Evolutionary conservation across 768 basidiomycete genomes (phyloP).

Genomic region (Hygrophorus russula): DNA sequence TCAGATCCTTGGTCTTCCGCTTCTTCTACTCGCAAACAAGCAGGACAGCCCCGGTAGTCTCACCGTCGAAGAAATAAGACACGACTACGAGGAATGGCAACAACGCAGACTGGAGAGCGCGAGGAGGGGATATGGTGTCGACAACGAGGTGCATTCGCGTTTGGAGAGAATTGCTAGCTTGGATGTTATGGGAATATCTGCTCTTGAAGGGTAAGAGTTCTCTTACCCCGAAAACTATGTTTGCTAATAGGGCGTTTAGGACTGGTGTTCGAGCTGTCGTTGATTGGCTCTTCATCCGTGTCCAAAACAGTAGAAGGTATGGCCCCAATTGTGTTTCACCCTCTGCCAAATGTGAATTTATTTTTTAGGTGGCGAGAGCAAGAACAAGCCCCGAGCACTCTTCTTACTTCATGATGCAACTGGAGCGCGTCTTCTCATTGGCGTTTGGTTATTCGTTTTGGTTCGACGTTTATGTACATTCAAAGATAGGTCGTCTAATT

Average conservation of each 20-base stretch:
- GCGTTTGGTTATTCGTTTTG: too few species aligned
- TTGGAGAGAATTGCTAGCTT: conserved; percentile 60
- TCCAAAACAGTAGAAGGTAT: conserved; percentile 78
- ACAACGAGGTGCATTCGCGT: conserved; percentile 30
- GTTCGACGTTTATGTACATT: too few species aligned
- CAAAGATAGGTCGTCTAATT: too few species aligned
- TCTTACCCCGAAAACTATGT: background rate
- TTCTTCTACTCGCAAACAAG: conserved; percentile 92
- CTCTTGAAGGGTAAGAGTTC: conserved; percentile 69
- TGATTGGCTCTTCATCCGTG: conserved; percentile 90
- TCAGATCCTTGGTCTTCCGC: conserved; percentile 81
- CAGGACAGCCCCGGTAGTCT: conserved; percentile 77
- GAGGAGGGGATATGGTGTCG: conserved; percentile 37
- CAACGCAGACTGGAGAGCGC: conserved; percentile 64
- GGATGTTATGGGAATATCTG: conserved; percentile 86
- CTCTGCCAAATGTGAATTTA: background rate
- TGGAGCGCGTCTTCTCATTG: too few species aligned
- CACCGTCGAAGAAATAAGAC: conserved; percentile 83
- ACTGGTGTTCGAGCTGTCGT: conserved; percentile 85
- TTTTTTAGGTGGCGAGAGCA: conserved; percentile 1
- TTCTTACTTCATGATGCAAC: too few species aligned
- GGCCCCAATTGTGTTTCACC: conserved; percentile 1
- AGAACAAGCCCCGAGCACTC: background rate
- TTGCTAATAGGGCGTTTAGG: conserved; percentile 25
- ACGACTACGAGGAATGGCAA: conserved; percentile 83